phyloP scores from a whole-genome alignment of 2,329 filamentous ascomycete genomes.

The Calonectria honghensis region DNA sequence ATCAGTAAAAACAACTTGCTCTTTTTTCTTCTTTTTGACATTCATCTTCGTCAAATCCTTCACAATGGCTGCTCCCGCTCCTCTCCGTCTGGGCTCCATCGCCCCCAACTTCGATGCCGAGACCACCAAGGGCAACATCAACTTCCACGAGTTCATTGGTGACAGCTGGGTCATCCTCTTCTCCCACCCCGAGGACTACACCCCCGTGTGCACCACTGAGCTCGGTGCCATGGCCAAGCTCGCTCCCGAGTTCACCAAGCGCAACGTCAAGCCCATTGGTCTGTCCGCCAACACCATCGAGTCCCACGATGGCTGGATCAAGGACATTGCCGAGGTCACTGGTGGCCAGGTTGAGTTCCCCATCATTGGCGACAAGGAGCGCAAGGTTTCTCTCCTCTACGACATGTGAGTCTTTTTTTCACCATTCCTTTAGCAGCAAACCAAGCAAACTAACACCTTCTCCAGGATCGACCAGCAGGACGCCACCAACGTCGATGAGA shows the following conservation, averaged over 20 bases:
- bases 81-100: conserved; percentile 77
- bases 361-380: conserved; percentile 87
- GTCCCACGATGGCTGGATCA: conserved; percentile 92
- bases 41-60: conserved; percentile 26
- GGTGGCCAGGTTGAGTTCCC: conserved; percentile 83
- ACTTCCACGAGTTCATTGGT: conserved; percentile 89
- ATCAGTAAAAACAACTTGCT: not conserved
- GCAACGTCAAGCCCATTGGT: conserved; percentile 93
- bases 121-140: conserved; percentile 84
- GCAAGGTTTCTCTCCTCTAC: conserved; percentile 84
- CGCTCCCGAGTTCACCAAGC: conserved; percentile 89
- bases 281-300: conserved; percentile 90
- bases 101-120: conserved; percentile 91
- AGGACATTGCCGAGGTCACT: conserved; percentile 88
- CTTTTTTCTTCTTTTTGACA: not conserved
- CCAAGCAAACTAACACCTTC: conserved; percentile 30
- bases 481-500: conserved; percentile 85
- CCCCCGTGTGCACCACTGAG: conserved; percentile 96
- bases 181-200: conserved; percentile 93
- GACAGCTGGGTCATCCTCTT: conserved; percentile 89
- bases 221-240: conserved; percentile 94
- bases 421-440: not conserved
- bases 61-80: conserved; percentile 57
- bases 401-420: conserved; percentile 77
- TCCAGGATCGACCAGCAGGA: conserved; percentile 85